Base-by-base conservation (phyloP, 345 rosid genomes). In the Garcia nutans region DNA sequence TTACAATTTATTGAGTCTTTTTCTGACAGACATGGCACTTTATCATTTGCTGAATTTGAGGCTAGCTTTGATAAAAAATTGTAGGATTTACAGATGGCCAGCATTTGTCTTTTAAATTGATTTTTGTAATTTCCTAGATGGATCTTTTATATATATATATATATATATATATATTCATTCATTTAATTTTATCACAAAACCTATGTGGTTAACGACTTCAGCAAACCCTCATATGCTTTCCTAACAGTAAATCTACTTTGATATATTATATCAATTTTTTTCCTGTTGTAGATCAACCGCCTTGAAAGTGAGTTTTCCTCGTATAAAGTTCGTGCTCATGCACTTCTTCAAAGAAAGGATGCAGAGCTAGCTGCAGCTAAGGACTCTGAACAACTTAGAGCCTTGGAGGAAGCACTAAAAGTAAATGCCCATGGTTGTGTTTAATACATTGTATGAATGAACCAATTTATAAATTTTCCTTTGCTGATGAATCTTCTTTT, bases 271-370 rank as follows among this genome's bases (percentile, higher is more conserved):
- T 55, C 47, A 62, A 47, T 61, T 69, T 59, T n/a, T 69, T 59
- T 20, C 68, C 45, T 78, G 49, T 78, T 83, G 83, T 91, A 95
- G 99, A 89, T 91, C 75, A 87, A 72, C 76, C 90, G 83, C 67
- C 91, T 95, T 79, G 93, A 89, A 84, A 87, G 81, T 76, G 99
- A 95, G 73, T 95, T 95, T 84, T 90, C 99, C 50, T 91, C 99
- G 5, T 95, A 95, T 81, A 95, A 95, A 81, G 79, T 85, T 74
- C 97, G 99, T 77, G 99, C 99, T 71, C 98, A 95, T 78, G 75
- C 97, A 47, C 98, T 95, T 78, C 94, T 95, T 64, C 98, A 93
- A 81, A 95, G 90, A 86, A 95, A 95, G 77, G 98, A 93, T 72
- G 88, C 92, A 44, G 99, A 95, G 80, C 84, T 95, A 75, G 93